These are phyloP conservation scores for Nicotiana paniculata DNA, from an alignment of 257 asterid species.

Conservation along the genomic window DNA sequence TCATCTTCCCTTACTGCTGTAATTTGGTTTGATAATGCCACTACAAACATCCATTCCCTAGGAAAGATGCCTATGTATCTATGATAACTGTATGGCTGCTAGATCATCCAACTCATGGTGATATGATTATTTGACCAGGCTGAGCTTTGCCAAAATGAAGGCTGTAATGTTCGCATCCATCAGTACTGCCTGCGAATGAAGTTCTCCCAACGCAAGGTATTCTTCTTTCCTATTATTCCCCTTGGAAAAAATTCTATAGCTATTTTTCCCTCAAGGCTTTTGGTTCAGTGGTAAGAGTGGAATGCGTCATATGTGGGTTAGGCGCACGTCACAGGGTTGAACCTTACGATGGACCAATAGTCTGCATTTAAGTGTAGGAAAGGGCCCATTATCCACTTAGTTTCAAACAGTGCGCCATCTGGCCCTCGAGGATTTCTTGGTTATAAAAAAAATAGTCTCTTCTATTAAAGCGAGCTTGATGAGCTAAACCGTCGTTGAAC, in stretches of 20 bases:
- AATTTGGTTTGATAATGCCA: constrained; percentile 6
- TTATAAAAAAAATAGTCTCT: neutral
- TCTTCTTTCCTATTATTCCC: neutral
- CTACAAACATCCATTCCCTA: neutral
- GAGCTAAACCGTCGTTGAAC: neutral
- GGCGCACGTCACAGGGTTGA: too few species aligned
- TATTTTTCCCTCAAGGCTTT: too few species aligned
- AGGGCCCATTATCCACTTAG: too few species aligned
- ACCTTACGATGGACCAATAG: too few species aligned
- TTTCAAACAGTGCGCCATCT: too few species aligned
- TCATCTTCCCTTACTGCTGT: neutral
- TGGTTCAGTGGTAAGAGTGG: too few species aligned
- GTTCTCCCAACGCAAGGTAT: constrained; percentile 62
- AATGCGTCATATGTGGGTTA: too few species aligned
- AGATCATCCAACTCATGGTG: constrained; percentile 6
- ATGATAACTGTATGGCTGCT: neutral
- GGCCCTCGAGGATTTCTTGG: too few species aligned
- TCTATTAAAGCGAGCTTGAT: neutral
- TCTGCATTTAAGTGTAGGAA: too few species aligned
- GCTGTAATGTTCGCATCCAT: constrained; percentile 68
- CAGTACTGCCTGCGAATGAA: constrained; percentile 61
- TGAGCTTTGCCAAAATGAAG: constrained; percentile 55
- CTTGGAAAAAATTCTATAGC: too few species aligned
- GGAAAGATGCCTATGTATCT: neutral
- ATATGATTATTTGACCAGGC: constrained; percentile 42